phyloP scores from a whole-genome alignment of 768 basidiomycete species.

The Pleurotus pulmonarius region DNA sequence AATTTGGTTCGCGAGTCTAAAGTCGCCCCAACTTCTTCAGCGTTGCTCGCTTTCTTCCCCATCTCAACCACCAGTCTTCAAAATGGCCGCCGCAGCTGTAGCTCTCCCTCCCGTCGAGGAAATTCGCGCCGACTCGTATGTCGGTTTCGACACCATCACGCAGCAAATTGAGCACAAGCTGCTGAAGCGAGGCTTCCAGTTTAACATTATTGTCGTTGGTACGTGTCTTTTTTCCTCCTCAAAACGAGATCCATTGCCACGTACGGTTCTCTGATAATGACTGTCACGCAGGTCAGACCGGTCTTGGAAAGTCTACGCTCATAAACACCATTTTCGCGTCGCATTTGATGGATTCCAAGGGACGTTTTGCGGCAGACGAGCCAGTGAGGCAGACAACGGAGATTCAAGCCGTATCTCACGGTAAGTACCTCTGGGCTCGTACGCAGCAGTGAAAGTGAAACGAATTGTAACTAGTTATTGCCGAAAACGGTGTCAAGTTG shows the following conservation, averaged over 20 bases:
- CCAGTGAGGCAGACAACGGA: constrained; percentile 95
- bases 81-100: constrained; percentile 31
- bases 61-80: constrained; percentile 8
- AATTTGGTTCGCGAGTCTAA: constrained; percentile 4
- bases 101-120: constrained; percentile 48
- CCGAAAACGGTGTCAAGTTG: constrained; percentile 93
- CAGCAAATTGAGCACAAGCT: constrained; percentile 99
- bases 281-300: constrained; percentile 76
- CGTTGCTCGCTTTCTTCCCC: neutral
- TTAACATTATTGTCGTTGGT: constrained; percentile 98
- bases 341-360: constrained; percentile 97
- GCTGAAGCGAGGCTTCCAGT: constrained; percentile 98
- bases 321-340: constrained; percentile 99
- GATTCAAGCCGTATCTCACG: constrained; percentile 92
- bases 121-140: constrained; percentile 89
- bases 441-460: neutral
- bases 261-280: constrained; percentile 7
- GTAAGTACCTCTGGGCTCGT: constrained; percentile 39
- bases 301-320: constrained; percentile 96
- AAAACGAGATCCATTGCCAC: neutral
- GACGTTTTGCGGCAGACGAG: constrained; percentile 82
- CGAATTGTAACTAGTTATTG: constrained; percentile 60
- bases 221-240: constrained; percentile 25
- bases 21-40: neutral
- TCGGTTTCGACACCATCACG: constrained; percentile 98